phyloP scores from a whole-genome alignment of 2,329 filamentous ascomycete genomes.

The Incumbomyces delicatus region DNA sequence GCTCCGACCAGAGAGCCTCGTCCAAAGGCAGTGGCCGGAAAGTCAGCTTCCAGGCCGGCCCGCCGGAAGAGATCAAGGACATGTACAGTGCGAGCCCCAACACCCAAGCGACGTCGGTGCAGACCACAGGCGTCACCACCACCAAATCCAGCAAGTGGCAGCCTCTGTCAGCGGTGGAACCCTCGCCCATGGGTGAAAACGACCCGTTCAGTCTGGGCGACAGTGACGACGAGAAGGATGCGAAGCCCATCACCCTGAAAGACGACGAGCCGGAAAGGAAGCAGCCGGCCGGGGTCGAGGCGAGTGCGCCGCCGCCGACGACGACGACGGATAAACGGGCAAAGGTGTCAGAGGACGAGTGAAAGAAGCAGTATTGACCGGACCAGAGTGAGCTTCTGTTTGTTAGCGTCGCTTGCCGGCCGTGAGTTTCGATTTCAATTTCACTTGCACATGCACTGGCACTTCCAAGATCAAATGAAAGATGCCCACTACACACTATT shows the following conservation, averaged over 20 bases:
- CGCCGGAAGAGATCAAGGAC: slow-evolving; percentile 69
- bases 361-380: slow-evolving; percentile 21
- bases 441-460: too few relatives aligned
- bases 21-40: slow-evolving; percentile 41
- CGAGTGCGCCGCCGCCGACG: slow-evolving; percentile 18
- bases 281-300: slow-evolving; percentile 33
- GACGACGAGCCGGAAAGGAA: slow-evolving; percentile 43
- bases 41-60: slow-evolving; percentile 51
- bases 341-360: slow-evolving; percentile 38
- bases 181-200: slow-evolving; percentile 75
- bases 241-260: slow-evolving; percentile 55
- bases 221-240: slow-evolving; percentile 82
- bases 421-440: too few relatives aligned
- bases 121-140: slow-evolving; percentile 30
- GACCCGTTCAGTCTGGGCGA: slow-evolving; percentile 96
- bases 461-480: too few relatives aligned
- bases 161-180: slow-evolving; percentile 75
- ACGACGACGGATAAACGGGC: slow-evolving; percentile 44
- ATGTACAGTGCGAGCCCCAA: slow-evolving; percentile 58
- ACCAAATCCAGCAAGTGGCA: slow-evolving; percentile 91
- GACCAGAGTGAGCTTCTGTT: too few relatives aligned
- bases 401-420: not conserved
- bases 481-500: too few relatives aligned
- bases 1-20: slow-evolving; percentile 37
- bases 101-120: slow-evolving; percentile 42